A percentile compares a stretch with the other conserved stretches of the same genome.
Conservation (phyloP, 352 stramenopile species). For the Phytophthora colocasiae region DNA sequence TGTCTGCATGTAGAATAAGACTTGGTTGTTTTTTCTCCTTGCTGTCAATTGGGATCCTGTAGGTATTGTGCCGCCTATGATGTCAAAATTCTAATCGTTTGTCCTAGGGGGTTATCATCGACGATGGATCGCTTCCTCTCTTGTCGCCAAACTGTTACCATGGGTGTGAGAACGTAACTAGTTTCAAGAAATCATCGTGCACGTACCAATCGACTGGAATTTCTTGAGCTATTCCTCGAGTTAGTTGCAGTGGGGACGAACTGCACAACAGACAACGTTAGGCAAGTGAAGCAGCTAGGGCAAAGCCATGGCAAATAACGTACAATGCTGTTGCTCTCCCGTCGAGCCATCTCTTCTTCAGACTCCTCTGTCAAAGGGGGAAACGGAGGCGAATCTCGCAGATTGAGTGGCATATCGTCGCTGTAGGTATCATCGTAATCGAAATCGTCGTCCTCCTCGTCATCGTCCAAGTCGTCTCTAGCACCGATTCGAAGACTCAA, state of each 20-base stretch:
- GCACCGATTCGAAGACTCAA: constrained; percentile 52
- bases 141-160: constrained; percentile 24
- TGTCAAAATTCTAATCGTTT: no score
- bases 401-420: constrained; percentile 17
- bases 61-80: no score
- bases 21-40: background rate
- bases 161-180: background rate
- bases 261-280: constrained; percentile 18
- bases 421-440: constrained; percentile 43
- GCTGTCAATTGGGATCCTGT: background rate
- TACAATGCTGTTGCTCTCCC: constrained; percentile 66
- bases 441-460: constrained; percentile 62
- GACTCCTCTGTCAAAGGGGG: constrained; percentile 59
- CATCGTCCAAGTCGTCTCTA: constrained; percentile 46
- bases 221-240: constrained; percentile 5
- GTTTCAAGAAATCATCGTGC: background rate
- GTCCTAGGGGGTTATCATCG: constrained; percentile 8
- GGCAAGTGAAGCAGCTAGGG: background rate
- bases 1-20: constrained; percentile 26
- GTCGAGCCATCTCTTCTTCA: constrained; percentile 66
- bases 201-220: constrained; percentile 22
- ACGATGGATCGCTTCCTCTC: constrained; percentile 16
- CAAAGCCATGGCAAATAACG: background rate
- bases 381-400: constrained; percentile 23
- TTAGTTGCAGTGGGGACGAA: constrained; percentile 26